Evolutionary conservation across 441 rosid species (phyloP), one percentile per base, ranked within the genome.

Genomic region (Erysimum cheiri): DNA sequence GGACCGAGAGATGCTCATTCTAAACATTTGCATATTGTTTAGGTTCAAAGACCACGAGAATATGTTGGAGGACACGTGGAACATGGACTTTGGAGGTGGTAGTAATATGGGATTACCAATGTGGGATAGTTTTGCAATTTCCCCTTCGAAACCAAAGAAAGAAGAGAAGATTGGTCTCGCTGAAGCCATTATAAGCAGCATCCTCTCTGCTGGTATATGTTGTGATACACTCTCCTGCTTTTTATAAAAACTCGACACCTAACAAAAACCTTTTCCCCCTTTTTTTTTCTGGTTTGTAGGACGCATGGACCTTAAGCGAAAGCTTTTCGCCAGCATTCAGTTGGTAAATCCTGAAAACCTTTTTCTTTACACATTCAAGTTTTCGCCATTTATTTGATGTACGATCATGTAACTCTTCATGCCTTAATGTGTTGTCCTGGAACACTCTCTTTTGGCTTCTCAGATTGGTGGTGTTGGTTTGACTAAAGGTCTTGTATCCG

Each of bases 141-240:
- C 87, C 47, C 63, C 84, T 64, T 49, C 77, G 50, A 91, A 85
- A 78, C 89, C 96, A 33, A 93, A 85, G 83, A 96, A 87, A 76
- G 99, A 89, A 85, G 99, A 96, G 84, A 96, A 89, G 78, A 87
- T 93, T 74, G 96, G 99, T 71, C 92, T 96, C 24, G 98, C 99
- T 12, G 96, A 96, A 84, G 99, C 98, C 60, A 85, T 96, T 74
- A 79, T 88, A 33, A 80, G 84, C 72, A 96, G 98, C 85, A 87
- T 96, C 77, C 97, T 93, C 74, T 91, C 93, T 58, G 82, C 89
- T 41, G 97, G 99, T 93, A 78, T 83, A 70, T 72, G 74, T 50
- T 55, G 1, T 73, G 39, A 40, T 59, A 13, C 50, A 46, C 37
- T 28, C 54, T 35, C 68, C 63, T 77, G 5, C 55, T 54, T 37